Percentiles rank a stretch among this genome's conserved stretches.
Evolutionary conservation across 441 rosid species (phyloP).

Genomic region (Rhodomyrtus psidioides): DNA sequence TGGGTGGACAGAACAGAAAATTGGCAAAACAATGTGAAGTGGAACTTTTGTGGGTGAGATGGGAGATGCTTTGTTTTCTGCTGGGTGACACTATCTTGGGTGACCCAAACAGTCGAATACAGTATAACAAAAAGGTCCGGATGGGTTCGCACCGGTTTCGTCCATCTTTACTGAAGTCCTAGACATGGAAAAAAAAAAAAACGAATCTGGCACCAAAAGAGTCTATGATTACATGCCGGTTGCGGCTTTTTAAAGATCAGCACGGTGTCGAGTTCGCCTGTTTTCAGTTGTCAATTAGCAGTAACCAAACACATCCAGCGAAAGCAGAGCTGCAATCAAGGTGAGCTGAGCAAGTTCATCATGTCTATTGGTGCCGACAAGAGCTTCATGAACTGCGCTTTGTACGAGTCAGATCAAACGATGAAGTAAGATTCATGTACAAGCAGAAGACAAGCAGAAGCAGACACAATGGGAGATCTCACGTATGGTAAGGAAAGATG

Average conservation of each 20-base stretch:
- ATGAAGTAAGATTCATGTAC: background rate
- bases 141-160: no score
- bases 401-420: background rate
- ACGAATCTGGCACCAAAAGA: background rate
- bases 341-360: background rate
- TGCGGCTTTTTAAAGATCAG: background rate
- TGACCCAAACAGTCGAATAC: background rate
- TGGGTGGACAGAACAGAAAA: background rate
- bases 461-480: background rate
- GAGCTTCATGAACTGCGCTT: background rate
- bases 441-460: background rate
- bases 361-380: background rate
- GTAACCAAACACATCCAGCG: background rate
- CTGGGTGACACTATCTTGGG: background rate
- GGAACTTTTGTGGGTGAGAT: conserved; percentile 4
- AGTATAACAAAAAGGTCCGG: background rate
- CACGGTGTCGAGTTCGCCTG: background rate
- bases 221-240: rapidly evolving
- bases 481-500: background rate
- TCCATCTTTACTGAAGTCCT: background rate
- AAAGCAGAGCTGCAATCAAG: background rate
- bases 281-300: background rate
- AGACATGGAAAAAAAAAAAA: background rate
- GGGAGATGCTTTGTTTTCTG: background rate
- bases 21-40: background rate